A percentile compares a stretch with the other conserved stretches of the same genome.
Conservation (phyloP, 2,329 filamentous ascomycete species). For the Tolypocladium amazonense region DNA sequence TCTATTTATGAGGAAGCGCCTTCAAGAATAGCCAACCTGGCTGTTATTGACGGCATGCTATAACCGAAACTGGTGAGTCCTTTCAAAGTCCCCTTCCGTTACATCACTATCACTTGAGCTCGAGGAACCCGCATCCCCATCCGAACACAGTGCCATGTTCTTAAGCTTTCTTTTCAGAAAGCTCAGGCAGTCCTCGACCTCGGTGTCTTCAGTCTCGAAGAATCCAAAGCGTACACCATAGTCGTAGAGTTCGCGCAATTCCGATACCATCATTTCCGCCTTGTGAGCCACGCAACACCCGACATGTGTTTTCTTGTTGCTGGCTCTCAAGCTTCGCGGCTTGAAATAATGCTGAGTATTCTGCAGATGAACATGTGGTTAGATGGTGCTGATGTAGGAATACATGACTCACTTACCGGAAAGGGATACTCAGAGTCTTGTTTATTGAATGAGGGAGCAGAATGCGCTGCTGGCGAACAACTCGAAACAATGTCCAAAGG, state of each 20-base stretch:
- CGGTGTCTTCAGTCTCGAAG: not conserved
- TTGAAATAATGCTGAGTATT: not conserved
- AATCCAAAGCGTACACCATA: not conserved
- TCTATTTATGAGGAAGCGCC: not conserved
- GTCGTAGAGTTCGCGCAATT: not conserved
- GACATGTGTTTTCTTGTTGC: not conserved
- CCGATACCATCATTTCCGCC: not conserved
- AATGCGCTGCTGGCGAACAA: not conserved
- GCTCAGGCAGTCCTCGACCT: not conserved
- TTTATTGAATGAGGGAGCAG: not conserved
- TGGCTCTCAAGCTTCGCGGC: not conserved
- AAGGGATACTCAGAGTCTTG: not conserved
- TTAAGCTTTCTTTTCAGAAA: not conserved
- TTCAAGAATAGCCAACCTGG: not conserved
- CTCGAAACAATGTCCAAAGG: not conserved
- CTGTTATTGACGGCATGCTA: not conserved
- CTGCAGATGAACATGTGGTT: not conserved
- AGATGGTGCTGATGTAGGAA: not conserved
- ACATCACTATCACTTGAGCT: not conserved
- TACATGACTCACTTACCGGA: not conserved
- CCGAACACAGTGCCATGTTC: not conserved
- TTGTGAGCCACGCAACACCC: not conserved
- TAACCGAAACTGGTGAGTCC: not conserved
- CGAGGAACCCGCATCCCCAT: not conserved
- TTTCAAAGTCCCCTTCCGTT: not conserved